These are phyloP conservation scores for Ustilago sp. DNA, from an alignment of 1,284 basidiomycete genomes.

Conservation along the genomic window DNA sequence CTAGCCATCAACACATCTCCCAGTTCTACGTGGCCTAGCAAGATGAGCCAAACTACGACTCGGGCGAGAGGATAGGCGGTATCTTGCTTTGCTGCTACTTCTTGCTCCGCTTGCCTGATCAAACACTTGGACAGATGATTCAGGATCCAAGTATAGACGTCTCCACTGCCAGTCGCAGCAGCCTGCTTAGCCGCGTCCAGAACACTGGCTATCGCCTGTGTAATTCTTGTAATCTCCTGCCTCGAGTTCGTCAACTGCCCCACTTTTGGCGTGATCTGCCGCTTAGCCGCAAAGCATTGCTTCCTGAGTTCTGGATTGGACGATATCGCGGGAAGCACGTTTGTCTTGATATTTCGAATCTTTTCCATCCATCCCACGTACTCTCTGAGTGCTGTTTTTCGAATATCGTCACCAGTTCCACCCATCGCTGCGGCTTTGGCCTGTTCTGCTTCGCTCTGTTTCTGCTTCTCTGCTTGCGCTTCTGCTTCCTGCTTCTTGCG, in stretches of 20 bases:
- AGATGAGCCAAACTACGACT: slow-evolving; percentile 78
- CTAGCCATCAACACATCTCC: slow-evolving; percentile 84
- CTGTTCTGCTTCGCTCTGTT: slow-evolving; percentile 42
- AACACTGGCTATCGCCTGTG: slow-evolving; percentile 76
- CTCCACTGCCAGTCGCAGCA: slow-evolving; percentile 63
- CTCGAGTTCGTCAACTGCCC: slow-evolving; percentile 89
- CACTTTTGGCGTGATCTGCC: slow-evolving; percentile 88
- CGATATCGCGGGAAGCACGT: slow-evolving; percentile 82
- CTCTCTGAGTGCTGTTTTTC: slow-evolving; percentile 44
- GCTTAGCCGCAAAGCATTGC: slow-evolving; percentile 75
- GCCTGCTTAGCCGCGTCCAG: slow-evolving; percentile 69
- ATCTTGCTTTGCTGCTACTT: slow-evolving; percentile 88
- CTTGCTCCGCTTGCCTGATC: slow-evolving; percentile 91
- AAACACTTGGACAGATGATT: slow-evolving; percentile 89
- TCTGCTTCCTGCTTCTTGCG: slow-evolving; percentile 30
- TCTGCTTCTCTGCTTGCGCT: slow-evolving; percentile 47
- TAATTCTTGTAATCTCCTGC: slow-evolving; percentile 79
- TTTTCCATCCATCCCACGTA: slow-evolving; percentile 53
- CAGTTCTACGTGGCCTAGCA: slow-evolving; percentile 75
- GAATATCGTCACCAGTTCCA: slow-evolving; percentile 50
- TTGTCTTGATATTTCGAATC: slow-evolving; percentile 77
- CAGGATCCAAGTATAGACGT: slow-evolving; percentile 79
- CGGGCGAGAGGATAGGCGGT: slow-evolving; percentile 85
- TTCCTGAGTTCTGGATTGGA: slow-evolving; percentile 73
- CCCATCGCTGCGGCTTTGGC: slow-evolving; percentile 38